Evolutionary conservation across 2,329 filamentous ascomycete genomes (phyloP), one percentile per base, ranked within the genome.

Genomic region (Didymella glomerata): DNA sequence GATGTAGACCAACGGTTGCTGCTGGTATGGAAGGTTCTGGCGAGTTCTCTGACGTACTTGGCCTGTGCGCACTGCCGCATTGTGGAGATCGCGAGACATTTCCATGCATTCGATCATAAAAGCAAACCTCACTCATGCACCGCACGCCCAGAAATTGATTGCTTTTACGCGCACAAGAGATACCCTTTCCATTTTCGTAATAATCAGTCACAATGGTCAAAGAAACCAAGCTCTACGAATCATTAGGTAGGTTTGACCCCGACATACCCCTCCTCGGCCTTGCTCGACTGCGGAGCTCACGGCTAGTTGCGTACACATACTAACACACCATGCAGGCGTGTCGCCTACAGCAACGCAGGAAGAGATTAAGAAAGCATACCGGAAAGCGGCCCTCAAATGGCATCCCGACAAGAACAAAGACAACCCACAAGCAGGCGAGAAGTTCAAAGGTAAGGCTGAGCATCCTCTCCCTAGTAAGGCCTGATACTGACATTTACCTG

Each of bases 361-460:
- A 75, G 94, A 98, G 66, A 96, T 99, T 77, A 98, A 97, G 78
- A 99, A 98, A 78, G 95, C 88, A 58, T 97, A 97, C 79, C 86
- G 91, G 64, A 97, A 97, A 84, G 86, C 89, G 55, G 94, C 94
- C 54, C 80, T 98, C 76, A 96, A 93, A 81, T 93, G 88, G 80
- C 95, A 99, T 75, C 95, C 95, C 7, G 95, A 99, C 83, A 99
- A 98, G 85, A 99, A 98, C 84, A 93, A 93, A 79, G 89, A 96
- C 80, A 93, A 94, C 70, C 88, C 93, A 28, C 81, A 87, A 51
- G 92, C 94, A 9, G 84, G 87, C 61, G 95, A 98, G 77, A 97
- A 94, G 80, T 99, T 99, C 85, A 99, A 99, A 81, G 84, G 84
- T 84, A 78, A 63, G 78, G 69, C 41, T 30, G 45, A 20, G 45